These are phyloP conservation scores for Hypoxylon sp. DNA, from an alignment of 2,329 filamentous ascomycete species.

Conservation along the genomic window DNA sequence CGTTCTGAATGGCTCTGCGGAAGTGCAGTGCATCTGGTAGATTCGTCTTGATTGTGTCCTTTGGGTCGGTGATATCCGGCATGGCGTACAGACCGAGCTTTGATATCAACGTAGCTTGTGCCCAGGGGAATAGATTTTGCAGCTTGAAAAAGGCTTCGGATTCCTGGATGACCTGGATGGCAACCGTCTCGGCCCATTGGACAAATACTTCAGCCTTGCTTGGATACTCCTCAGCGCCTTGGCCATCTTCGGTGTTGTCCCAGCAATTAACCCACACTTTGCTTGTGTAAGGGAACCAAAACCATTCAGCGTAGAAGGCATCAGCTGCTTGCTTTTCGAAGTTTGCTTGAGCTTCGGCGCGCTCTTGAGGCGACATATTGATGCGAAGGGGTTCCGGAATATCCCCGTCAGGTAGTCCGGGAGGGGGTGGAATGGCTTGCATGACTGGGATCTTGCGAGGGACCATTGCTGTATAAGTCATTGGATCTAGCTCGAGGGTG, in stretches of 20 bases:
- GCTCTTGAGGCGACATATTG: constrained; percentile 25
- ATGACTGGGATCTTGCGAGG: constrained; percentile 61
- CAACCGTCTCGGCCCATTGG: constrained; percentile 47
- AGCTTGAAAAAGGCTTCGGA: constrained; percentile 27
- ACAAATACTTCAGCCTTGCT: constrained; percentile 54
- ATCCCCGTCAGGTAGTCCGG: constrained; percentile 48
- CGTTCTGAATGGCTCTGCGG: constrained; percentile 63
- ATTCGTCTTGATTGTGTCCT: constrained; percentile 57
- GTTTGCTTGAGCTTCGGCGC: constrained; percentile 42
- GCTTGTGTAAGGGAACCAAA: constrained; percentile 65
- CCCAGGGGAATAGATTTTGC: constrained; percentile 34
- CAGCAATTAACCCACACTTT: constrained; percentile 64
- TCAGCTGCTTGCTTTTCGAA: constrained; percentile 55
- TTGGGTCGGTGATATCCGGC: constrained; percentile 42
- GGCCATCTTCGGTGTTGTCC: constrained; percentile 56
- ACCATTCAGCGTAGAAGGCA: constrained; percentile 65
- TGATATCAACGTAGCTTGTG: constrained; percentile 53
- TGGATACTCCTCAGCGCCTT: constrained; percentile 57
- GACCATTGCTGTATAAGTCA: constrained; percentile 63
- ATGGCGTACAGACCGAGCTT: constrained; percentile 54
- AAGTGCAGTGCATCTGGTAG: constrained; percentile 64
- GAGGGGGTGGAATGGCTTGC: constrained; percentile 60
- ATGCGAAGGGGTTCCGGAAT: constrained; percentile 58
- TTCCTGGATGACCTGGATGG: constrained; percentile 49
- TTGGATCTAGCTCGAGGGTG: constrained; percentile 62